phyloP scores from a whole-genome alignment of 139 green algal genomes.

The Desmodesmus armatus region DNA sequence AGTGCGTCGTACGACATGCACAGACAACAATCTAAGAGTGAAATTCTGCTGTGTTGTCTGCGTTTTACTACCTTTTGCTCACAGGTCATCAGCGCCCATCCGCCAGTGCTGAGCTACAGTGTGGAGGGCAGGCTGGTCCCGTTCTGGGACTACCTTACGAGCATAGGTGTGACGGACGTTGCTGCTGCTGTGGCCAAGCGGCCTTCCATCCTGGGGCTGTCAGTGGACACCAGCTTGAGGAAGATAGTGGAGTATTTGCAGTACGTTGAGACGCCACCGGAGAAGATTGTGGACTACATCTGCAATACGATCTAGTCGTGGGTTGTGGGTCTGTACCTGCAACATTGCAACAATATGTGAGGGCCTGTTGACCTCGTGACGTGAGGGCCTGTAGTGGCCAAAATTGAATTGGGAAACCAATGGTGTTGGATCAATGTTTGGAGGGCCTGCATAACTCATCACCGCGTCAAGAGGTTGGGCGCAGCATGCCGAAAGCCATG shows the following conservation, averaged over 20 bases:
- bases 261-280: conserved; percentile 62
- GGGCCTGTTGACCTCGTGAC: too few relatives aligned
- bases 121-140: conserved; percentile 67
- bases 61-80: too few relatives aligned
- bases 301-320: conserved; percentile 46
- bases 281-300: conserved; percentile 65
- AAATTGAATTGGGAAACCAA: too few relatives aligned
- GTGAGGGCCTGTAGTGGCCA: too few relatives aligned
- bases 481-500: too few relatives aligned
- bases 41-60: not conserved
- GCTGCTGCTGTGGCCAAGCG: conserved; percentile 56
- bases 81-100: conserved; percentile 75
- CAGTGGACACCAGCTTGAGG: conserved; percentile 67
- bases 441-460: too few relatives aligned
- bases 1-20: too few relatives aligned
- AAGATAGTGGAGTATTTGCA: conserved; percentile 74
- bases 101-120: conserved; percentile 77
- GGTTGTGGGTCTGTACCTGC: not conserved
- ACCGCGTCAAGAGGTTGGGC: too few relatives aligned
- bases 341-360: too few relatives aligned
- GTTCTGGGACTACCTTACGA: conserved; percentile 69
- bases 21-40: too few relatives aligned
- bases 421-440: too few relatives aligned
- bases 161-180: conserved; percentile 45
- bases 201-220: conserved; percentile 78